Evolutionary conservation across 441 rosid species (phyloP), one percentile per base, ranked within the genome.

Genomic region (Rhodomyrtus psidioides): DNA sequence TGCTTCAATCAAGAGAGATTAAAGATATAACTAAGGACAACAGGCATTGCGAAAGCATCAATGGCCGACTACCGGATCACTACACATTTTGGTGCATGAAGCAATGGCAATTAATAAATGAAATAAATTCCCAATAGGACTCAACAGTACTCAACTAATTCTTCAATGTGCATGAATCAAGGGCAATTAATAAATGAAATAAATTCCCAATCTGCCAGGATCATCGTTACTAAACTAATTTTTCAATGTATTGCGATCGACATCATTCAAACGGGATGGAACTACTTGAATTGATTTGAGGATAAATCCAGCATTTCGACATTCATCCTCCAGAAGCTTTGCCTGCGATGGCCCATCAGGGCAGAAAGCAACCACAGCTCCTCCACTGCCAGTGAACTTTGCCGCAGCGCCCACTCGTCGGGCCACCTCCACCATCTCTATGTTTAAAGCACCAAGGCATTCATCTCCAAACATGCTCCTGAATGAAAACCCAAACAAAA

Each of bases 321-420:
- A 97, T 83, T 90, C 97, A 82, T 94, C 94, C 91, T 95, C 95
- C 70, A 96, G 90, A 82, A 85, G 94, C 88, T 91, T 87, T 70
- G 88, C 95, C 84, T 97, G 99, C 27, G 92, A 62, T 54, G 91
- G 90, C 6, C 98, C 98, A 1, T 90, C 88, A 0, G 98, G 99
- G 84, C 98, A 96, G 91, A 89, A 95, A 14, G 89, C 99, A 86
- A 97, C 94, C 84, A 94, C 95, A 24, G 99, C 99, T 88, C 99
- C 99, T 83, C 98, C 99, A 70, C 99, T 96, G 83, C 99, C 99
- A 0, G 99, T 97, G 89, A 96, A 96, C 90, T 97, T 97, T 6
- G 98, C 91, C 1, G 98, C 96, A 75, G 98, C 98, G 15, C 98
- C 97, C 23, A 93, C 90, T 84, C 92, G 92, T 84, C 98, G 90